A percentile compares a stretch with the other conserved stretches of the same genome.
phyloP scores from a whole-genome alignment of 2,329 filamentous ascomycete genomes.

The Paraphaeosphaeria sporulosa region DNA sequence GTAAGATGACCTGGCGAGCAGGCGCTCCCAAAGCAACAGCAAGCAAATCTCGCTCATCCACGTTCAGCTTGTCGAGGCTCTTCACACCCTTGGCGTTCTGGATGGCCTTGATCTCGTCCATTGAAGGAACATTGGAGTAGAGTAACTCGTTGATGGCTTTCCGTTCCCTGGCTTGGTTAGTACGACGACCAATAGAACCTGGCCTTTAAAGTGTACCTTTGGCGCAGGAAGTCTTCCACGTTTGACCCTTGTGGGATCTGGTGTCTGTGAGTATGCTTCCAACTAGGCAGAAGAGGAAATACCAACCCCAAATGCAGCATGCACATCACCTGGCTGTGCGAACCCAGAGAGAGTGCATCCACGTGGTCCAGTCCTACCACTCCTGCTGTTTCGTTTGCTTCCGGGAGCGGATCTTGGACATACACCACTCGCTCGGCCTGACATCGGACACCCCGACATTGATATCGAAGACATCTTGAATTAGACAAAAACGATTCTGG shows the following conservation, averaged over 20 bases:
- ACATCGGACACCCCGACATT: constrained; percentile 30
- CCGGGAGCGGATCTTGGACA: constrained; percentile 25
- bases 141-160: constrained; percentile 37
- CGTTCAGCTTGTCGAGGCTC: constrained; percentile 59
- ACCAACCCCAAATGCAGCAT: constrained; percentile 31
- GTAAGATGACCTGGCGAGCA: constrained; percentile 61
- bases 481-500: constrained; percentile 20
- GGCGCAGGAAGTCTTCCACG: constrained; percentile 31
- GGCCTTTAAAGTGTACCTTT: constrained; percentile 23
- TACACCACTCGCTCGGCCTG: constrained; percentile 22
- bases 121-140: constrained; percentile 35
- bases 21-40: constrained; percentile 63
- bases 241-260: constrained; percentile 30
- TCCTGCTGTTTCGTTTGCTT: constrained; percentile 25
- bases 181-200: background rate
- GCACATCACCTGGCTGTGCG: constrained; percentile 32
- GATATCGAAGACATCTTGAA: constrained; percentile 19
- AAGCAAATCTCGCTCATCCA: constrained; percentile 58
- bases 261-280: constrained; percentile 2
- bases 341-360: constrained; percentile 37
- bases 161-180: constrained; percentile 24
- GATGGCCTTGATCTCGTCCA: constrained; percentile 35
- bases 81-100: constrained; percentile 46
- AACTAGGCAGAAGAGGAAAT: background rate
- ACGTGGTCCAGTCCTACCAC: constrained; percentile 27